Evolutionary conservation across 192 early-diverging fungal species (phyloP).

Genomic region (Coemansia sp.): DNA sequence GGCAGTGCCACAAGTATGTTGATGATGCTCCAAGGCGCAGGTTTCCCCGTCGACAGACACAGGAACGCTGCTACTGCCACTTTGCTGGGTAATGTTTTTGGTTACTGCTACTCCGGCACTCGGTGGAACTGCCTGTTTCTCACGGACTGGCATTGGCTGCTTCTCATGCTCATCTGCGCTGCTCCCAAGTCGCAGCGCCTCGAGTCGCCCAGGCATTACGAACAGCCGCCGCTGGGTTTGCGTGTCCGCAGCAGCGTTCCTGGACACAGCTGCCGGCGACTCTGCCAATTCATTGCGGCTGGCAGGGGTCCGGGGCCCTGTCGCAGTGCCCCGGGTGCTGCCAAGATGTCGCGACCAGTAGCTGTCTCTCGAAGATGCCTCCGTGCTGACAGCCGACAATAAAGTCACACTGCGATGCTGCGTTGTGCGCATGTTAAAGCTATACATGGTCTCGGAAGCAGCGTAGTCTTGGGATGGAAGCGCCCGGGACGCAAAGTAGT

Average conservation of each 20-base stretch:
- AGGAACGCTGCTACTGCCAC: neutral
- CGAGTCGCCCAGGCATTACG: constrained; percentile 39
- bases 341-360: constrained; percentile 50
- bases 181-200: constrained; percentile 17
- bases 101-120: neutral
- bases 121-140: neutral
- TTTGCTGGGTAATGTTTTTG: neutral
- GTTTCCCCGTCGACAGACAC: neutral
- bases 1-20: neutral
- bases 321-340: neutral
- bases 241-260: neutral
- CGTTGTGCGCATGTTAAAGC: neutral
- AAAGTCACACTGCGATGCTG: neutral
- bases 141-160: neutral
- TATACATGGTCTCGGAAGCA: neutral
- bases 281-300: neutral
- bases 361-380: constrained; percentile 39
- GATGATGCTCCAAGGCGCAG: neutral
- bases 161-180: constrained; percentile 5
- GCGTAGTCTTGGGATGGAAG: neutral
- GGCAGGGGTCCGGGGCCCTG: constrained; percentile 9
- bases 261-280: neutral
- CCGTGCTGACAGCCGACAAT: neutral
- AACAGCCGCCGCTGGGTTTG: constrained; percentile 27
- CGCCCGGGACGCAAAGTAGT: constrained; percentile 9